A percentile compares a stretch with the other conserved stretches of the same genome.
phyloP scores from a whole-genome alignment of 2,329 filamentous ascomycete species.

The Phialocephala sp. region DNA sequence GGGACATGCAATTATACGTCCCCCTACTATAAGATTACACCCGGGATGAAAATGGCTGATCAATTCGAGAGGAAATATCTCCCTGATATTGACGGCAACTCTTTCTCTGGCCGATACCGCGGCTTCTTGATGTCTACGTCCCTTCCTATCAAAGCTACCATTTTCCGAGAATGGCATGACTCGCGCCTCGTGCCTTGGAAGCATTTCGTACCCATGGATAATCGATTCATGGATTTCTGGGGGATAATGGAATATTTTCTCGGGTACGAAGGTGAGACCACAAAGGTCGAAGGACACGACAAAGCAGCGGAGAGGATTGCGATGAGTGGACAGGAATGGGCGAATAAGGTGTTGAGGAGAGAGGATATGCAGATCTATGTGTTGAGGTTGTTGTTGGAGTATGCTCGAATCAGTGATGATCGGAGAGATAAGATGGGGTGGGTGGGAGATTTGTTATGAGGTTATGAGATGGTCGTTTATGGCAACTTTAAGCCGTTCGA shows the following conservation, averaged over 20 bases:
- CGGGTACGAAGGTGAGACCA: conserved; percentile 58
- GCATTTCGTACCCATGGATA: conserved; percentile 85
- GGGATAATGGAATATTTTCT: conserved; percentile 78
- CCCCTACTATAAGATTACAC: conserved; percentile 50
- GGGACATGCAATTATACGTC: conserved; percentile 54
- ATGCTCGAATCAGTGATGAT: conserved; percentile 46
- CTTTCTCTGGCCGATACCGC: conserved; percentile 71
- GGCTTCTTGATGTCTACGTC: conserved; percentile 72
- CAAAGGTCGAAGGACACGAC: conserved; percentile 47
- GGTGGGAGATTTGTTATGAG: conserved; percentile 37
- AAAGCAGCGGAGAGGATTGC: conserved; percentile 69
- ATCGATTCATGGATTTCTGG: conserved; percentile 73
- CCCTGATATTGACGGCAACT: conserved; percentile 79
- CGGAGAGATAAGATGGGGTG: conserved; percentile 43
- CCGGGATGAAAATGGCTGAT: conserved; percentile 56
- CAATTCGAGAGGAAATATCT: conserved; percentile 72
- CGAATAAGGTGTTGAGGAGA: conserved; percentile 70
- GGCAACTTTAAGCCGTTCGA: background rate
- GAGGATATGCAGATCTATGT: conserved; percentile 70
- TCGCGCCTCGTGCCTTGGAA: conserved; percentile 75
- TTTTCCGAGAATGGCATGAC: conserved; percentile 85
- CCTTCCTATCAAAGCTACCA: conserved; percentile 77
- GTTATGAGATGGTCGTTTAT: background rate
- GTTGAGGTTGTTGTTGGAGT: conserved; percentile 73
- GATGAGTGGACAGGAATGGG: conserved; percentile 71